Conservation (phyloP, 306 rosid species). For the Urtica urens region DNA sequence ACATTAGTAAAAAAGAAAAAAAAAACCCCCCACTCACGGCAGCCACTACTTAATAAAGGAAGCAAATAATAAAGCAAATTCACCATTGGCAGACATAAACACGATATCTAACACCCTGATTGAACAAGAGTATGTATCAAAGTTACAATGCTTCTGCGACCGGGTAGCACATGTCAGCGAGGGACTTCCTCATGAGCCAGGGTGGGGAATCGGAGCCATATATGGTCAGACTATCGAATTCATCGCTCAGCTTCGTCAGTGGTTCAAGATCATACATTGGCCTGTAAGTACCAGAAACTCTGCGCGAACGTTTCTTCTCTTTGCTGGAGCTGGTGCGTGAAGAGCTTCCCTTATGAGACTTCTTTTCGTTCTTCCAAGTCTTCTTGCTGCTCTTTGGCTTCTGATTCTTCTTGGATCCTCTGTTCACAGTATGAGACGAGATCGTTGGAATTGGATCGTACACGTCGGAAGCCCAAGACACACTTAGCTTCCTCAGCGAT, state of each 20-base stretch:
- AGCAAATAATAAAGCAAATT: too few species aligned
- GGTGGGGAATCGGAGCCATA: constrained; percentile 34
- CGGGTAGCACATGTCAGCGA: constrained; percentile 40
- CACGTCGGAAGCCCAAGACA: constrained; percentile 83
- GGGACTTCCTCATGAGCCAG: constrained; percentile 32
- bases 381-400: constrained; percentile 51
- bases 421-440: constrained; percentile 37
- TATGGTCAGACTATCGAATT: constrained; percentile 25
- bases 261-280: constrained; percentile 15
- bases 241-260: constrained; percentile 10
- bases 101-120: too few species aligned
- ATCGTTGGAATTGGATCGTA: constrained; percentile 66
- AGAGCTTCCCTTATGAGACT: too few species aligned
- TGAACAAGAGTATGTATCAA: too few species aligned
- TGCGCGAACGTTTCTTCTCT: constrained; percentile 52
- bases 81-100: too few species aligned
- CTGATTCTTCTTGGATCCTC: constrained; percentile 52
- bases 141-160: constrained; percentile 62
- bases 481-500: constrained; percentile 40
- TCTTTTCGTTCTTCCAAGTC: too few species aligned
- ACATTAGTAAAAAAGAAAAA: too few species aligned
- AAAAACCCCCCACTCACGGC: too few species aligned
- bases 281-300: constrained; percentile 20
- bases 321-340: too few species aligned
- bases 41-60: too few species aligned